phyloP scores from a whole-genome alignment of 2,329 filamentous ascomycete species.

The Fusarium algeriense region DNA sequence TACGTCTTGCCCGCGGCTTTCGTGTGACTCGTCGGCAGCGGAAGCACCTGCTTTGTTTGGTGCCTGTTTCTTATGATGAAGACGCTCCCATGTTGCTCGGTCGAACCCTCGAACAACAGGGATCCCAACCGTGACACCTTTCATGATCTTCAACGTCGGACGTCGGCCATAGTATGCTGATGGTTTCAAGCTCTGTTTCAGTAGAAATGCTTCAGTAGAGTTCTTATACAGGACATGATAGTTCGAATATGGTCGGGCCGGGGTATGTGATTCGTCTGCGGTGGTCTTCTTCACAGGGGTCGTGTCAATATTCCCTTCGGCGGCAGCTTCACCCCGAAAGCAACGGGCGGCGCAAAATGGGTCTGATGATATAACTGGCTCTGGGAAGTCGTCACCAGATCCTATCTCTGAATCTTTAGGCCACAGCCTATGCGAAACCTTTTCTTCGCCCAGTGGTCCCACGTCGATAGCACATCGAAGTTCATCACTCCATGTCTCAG shows the following conservation, averaged over 20 bases:
- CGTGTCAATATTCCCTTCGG: slow-evolving; percentile 63
- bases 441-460: slow-evolving; percentile 89
- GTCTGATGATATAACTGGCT: slow-evolving; percentile 63
- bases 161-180: slow-evolving; percentile 86
- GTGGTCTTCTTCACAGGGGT: slow-evolving; percentile 48
- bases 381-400: slow-evolving; percentile 42
- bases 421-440: slow-evolving; percentile 88
- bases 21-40: slow-evolving; percentile 47
- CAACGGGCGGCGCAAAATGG: slow-evolving; percentile 71
- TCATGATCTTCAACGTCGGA: slow-evolving; percentile 86
- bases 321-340: slow-evolving; percentile 69
- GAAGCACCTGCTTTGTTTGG: slow-evolving; percentile 47
- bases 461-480: slow-evolving; percentile 90
- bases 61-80: slow-evolving; percentile 66
- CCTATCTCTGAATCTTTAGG: slow-evolving; percentile 63
- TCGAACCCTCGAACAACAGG: slow-evolving; percentile 93
- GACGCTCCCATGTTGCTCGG: slow-evolving; percentile 77
- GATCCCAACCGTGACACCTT: slow-evolving; percentile 84
- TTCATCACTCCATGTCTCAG: slow-evolving; percentile 92
- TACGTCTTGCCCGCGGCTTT: slow-evolving; percentile 46
- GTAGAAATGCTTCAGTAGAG: slow-evolving; percentile 79
- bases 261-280: slow-evolving; percentile 54
- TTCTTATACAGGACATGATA: slow-evolving; percentile 92
- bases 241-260: slow-evolving; percentile 72
- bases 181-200: slow-evolving; percentile 87